A percentile compares a stretch with the other conserved stretches of the same genome.
These are phyloP conservation scores for Colletotrichum euphorbiae DNA, from an alignment of 2,329 filamentous ascomycete species.

Conservation along the genomic window DNA sequence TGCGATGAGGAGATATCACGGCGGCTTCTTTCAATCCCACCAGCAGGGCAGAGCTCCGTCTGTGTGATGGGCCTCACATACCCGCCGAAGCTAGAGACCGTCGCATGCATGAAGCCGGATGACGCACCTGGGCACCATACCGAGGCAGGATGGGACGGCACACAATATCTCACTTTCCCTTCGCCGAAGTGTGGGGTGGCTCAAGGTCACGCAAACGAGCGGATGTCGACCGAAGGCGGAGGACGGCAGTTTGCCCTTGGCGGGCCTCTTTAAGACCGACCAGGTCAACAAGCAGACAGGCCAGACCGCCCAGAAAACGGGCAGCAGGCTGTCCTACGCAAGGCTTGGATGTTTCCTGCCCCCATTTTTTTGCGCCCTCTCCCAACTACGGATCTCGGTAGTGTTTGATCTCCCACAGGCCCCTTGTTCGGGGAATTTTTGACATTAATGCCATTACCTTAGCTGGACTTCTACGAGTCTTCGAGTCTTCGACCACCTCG, in stretches of 20 bases:
- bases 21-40: conserved; percentile 6
- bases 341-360: conserved; percentile 6
- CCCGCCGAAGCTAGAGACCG: conserved; percentile 39
- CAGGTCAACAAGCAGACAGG: conserved; percentile 8
- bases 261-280: conserved; percentile 27
- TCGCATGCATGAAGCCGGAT: conserved; percentile 39
- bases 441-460: background rate
- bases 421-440: conserved; percentile 11
- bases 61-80: conserved; percentile 42
- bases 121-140: conserved; percentile 33
- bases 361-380: conserved; percentile 1
- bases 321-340: conserved; percentile 13
- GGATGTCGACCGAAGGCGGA: conserved; percentile 34
- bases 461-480: background rate
- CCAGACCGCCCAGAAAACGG: conserved; percentile 10
- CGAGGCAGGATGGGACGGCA: conserved; percentile 15
- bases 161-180: conserved; percentile 3
- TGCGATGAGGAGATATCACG: conserved; percentile 16
- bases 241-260: conserved; percentile 36
- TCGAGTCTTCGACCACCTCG: background rate
- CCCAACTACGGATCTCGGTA: conserved; percentile 37
- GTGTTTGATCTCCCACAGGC: conserved; percentile 37
- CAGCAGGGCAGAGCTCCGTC: conserved; percentile 20
- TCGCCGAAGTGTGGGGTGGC: conserved; percentile 27
- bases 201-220: conserved; percentile 36